phyloP scores from a whole-genome alignment of 352 stramenopile genomes.

The Elongisporangium senticosum region DNA sequence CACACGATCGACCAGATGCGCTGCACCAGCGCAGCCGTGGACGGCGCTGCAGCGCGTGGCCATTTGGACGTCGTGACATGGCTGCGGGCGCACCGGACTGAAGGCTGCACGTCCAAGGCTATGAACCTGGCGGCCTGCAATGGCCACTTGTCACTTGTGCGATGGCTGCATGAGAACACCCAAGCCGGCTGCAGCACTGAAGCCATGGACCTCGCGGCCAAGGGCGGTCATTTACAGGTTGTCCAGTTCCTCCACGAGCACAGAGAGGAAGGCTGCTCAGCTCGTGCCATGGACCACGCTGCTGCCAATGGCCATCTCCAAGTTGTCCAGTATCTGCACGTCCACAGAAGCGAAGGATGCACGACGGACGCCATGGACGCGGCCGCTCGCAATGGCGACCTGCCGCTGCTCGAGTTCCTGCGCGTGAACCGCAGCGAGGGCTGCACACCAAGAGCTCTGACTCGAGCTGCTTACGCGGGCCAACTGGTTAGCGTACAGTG shows the following conservation, averaged over 20 bases:
- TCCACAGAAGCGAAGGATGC: constrained; percentile 24
- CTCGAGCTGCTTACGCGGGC: constrained; percentile 20
- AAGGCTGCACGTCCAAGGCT: constrained; percentile 38
- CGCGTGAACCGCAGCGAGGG: constrained; percentile 18
- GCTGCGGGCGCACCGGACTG: constrained; percentile 28
- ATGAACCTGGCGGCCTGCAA: constrained; percentile 56
- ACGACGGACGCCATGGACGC: constrained; percentile 41
- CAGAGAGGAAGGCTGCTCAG: constrained; percentile 28
- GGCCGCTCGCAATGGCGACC: constrained; percentile 32
- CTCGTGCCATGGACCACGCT: constrained; percentile 40
- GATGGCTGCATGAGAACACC: constrained; percentile 36
- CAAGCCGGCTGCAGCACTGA: constrained; percentile 29
- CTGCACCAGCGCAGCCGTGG: constrained; percentile 41
- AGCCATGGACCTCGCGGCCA: constrained; percentile 33
- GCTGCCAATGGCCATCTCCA: constrained; percentile 31
- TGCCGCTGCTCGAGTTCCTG: constrained; percentile 26
- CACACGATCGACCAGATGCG: constrained; percentile 21
- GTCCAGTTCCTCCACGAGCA: constrained; percentile 34
- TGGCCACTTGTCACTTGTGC: constrained; percentile 34
- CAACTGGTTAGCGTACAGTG: constrained; percentile 29
- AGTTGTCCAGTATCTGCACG: constrained; percentile 37
- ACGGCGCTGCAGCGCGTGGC: constrained; percentile 25
- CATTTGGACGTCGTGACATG: constrained; percentile 41
- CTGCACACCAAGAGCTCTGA: constrained; percentile 18
- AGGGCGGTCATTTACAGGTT: constrained; percentile 24